phyloP scores from a whole-genome alignment of 495 filamentous ascomycete genomes.

The Xylaria scruposa region DNA sequence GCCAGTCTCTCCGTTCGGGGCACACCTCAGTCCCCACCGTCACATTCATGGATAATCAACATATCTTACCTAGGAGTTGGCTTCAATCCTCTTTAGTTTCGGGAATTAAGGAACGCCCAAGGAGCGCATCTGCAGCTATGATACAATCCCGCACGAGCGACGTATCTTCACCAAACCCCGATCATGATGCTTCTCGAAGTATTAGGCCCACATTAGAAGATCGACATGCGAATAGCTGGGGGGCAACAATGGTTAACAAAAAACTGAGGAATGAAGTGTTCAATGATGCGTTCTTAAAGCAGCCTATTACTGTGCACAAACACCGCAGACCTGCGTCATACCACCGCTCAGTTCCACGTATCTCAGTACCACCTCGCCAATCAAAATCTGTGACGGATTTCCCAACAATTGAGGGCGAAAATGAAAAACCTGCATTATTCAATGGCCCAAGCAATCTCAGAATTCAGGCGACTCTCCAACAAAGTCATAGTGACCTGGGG shows the following conservation, averaged over 20 bases:
- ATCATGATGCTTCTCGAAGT: constrained; percentile 6
- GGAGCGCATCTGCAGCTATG: constrained; percentile 47
- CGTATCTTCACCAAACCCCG: not conserved
- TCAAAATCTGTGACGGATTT: constrained; percentile 1
- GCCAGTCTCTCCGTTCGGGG: constrained; percentile 68
- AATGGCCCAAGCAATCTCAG: constrained; percentile 24
- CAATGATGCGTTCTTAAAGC: constrained; percentile 89
- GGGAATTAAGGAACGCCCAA: constrained; percentile 35
- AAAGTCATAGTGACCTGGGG: constrained; percentile 45
- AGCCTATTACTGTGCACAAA: constrained; percentile 67
- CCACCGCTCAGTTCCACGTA: constrained; percentile 62
- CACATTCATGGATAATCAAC: constrained; percentile 92
- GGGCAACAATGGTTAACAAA: constrained; percentile 92
- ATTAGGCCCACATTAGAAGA: constrained; percentile 53
- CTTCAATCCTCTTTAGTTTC: constrained; percentile 49
- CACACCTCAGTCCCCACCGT: constrained; percentile 78
- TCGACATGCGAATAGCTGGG: constrained; percentile 78
- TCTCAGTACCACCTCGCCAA: constrained; percentile 42
- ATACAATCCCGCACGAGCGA: constrained; percentile 29
- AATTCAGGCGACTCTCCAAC: constrained; percentile 27
- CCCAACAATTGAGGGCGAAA: constrained; percentile 16
- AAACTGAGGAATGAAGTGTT: constrained; percentile 90
- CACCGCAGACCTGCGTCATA: constrained; percentile 64
- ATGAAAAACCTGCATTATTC: constrained; percentile 12
- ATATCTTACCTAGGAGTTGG: constrained; percentile 90